Base-by-base conservation (phyloP, 2,329 filamentous ascomycete genomes). In the Nothophoma quercina region DNA sequence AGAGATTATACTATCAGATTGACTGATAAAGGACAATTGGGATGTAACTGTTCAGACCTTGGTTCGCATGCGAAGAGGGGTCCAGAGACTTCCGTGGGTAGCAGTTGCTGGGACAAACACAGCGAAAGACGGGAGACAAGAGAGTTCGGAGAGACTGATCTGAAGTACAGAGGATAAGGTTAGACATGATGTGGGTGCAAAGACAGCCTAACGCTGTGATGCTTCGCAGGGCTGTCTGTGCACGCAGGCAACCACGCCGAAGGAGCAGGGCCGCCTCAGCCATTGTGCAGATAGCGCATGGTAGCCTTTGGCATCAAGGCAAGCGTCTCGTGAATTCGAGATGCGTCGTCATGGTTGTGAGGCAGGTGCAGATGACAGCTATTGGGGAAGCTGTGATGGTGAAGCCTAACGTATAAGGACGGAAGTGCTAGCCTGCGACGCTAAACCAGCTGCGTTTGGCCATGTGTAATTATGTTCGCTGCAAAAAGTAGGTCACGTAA, bases 231-330 rank as follows among this genome's bases (percentile, higher is more conserved):
- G 23, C 41, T 23, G 48, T 35, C 48, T 51, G 48, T 51, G 48
- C 48, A 33, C 29, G 29, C 29, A 51, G 48, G 48, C 48, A 51
- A 45, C 48, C 41, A 30, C 29, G 35, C 40, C 34, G 7, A 21
- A 9, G 13, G 34, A 28, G 21, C 26, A 28, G 22, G 29, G 9
- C 35, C 10, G 9, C 21, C n/a, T 35, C 3, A n/a, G 15, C 18
- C 12, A 25, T 18, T 12, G 7, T 21, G 21, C 12, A 3, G 7
- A 2, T 21, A 34, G 16, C 7, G 16, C 3, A 23, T 18, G 29
- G 34, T 19, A 51, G 48, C 41, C 48, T 45, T 22, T 8, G 10
- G 13, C 12, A 33, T 26, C 6, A 15, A 29, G 29, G 41, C 40
- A 39, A 22, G 12, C 15, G 32, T 9, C 3, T 15, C 25, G 10